A percentile compares a stretch with the other conserved stretches of the same genome.
Conservation (phyloP, 495 filamentous ascomycete genomes). For the Staphylotrichum longicolle region DNA sequence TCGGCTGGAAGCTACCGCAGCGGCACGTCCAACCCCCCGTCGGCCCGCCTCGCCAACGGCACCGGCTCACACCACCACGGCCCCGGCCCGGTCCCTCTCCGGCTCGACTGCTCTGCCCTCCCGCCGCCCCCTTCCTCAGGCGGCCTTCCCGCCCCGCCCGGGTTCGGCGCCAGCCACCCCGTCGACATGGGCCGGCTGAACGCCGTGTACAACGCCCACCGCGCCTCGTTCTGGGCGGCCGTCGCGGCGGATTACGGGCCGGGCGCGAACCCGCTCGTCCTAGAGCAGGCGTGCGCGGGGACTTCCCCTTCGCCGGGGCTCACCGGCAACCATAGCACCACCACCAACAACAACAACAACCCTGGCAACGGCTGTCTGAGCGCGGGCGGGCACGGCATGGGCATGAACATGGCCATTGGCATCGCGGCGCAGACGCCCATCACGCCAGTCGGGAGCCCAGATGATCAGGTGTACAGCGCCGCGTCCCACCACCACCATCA, state of each 20-base stretch:
- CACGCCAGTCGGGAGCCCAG: constrained; percentile 47
- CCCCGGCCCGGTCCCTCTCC: constrained; percentile 36
- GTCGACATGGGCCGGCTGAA: constrained; percentile 68
- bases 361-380: constrained; percentile 16
- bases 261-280: constrained; percentile 58
- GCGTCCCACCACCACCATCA: background rate
- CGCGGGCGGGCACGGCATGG: background rate
- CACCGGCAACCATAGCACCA: background rate
- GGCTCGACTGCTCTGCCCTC: constrained; percentile 51
- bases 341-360: constrained; percentile 21
- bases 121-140: constrained; percentile 37
- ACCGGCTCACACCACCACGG: constrained; percentile 19
- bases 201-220: constrained; percentile 65
- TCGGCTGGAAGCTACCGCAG: constrained; percentile 30
- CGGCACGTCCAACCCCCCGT: constrained; percentile 19
- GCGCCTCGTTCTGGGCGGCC: constrained; percentile 67
- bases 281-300: constrained; percentile 72
- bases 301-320: constrained; percentile 12
- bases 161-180: constrained; percentile 33
- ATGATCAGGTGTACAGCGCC: constrained; percentile 38
- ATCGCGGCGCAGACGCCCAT: constrained; percentile 43
- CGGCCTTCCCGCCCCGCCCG: constrained; percentile 21
- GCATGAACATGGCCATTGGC: background rate
- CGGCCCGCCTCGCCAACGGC: constrained; percentile 27
- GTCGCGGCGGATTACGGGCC: constrained; percentile 69